A percentile compares a stretch with the other conserved stretches of the same genome.
Conservation (phyloP, 805 yeast species). For the Candida maris region DNA sequence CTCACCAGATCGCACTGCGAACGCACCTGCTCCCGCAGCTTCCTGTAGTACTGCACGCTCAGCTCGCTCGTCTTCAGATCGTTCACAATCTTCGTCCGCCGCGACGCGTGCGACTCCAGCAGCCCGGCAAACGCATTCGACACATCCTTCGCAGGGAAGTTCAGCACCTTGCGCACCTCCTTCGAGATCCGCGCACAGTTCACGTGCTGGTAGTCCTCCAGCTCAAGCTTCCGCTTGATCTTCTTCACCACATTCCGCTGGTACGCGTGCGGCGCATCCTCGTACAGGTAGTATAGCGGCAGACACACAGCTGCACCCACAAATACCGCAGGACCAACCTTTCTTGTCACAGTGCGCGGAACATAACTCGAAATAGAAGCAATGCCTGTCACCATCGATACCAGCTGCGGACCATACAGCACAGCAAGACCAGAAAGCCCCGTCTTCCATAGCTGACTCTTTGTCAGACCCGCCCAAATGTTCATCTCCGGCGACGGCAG, state of each 20-base stretch:
- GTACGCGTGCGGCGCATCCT: conserved; percentile 85
- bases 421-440: conserved; percentile 26
- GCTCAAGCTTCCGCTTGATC: conserved; percentile 57
- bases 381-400: conserved; percentile 29
- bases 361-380: conserved; percentile 29
- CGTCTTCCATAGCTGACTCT: conserved; percentile 24
- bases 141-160: conserved; percentile 80
- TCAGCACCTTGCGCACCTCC: conserved; percentile 79
- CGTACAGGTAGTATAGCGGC: conserved; percentile 49
- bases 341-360: conserved; percentile 17
- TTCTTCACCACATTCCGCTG: conserved; percentile 79
- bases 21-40: conserved; percentile 31
- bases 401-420: conserved; percentile 27
- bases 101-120: conserved; percentile 56
- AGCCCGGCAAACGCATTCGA: conserved; percentile 62
- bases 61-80: conserved; percentile 53
- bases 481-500: conserved; percentile 39
- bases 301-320: conserved; percentile 32
- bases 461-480: conserved; percentile 17
- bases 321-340: conserved; percentile 33
- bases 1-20: conserved; percentile 18
- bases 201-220: conserved; percentile 70
- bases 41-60: conserved; percentile 52
- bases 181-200: conserved; percentile 76
- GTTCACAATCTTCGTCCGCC: conserved; percentile 52